Evolutionary conservation across 768 basidiomycete genomes (phyloP).

Genomic region (Mycena maculata): DNA sequence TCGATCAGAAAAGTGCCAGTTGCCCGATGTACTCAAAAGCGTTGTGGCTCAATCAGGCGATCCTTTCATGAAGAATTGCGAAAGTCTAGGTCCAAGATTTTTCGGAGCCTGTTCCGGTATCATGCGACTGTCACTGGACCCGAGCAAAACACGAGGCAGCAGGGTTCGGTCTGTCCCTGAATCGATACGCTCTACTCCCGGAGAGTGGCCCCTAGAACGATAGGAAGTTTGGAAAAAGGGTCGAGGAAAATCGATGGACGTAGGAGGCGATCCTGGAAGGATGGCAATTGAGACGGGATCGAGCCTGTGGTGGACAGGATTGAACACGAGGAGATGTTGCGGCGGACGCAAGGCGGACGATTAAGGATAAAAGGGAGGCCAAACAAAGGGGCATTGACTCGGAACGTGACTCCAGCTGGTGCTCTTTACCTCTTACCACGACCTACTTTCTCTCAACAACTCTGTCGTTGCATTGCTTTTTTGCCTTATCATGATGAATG

Average conservation of each 20-base stretch:
- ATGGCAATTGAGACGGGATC: conserved; percentile 12
- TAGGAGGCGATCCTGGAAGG: neutral
- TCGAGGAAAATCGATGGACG: neutral
- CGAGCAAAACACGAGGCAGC: conserved; percentile 3
- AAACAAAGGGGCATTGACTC: neutral
- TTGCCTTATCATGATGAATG: conserved; percentile 10
- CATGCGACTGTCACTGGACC: neutral
- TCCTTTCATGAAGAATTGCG: neutral
- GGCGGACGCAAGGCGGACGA: neutral
- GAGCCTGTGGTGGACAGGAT: neutral
- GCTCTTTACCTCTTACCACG: conserved; percentile 29
- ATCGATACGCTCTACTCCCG: neutral
- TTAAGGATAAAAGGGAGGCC: neutral
- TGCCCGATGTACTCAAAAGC: neutral
- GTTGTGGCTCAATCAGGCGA: neutral
- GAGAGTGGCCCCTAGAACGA: neutral
- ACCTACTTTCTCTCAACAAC: conserved; percentile 16
- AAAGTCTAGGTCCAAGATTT: neutral
- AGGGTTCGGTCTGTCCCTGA: neutral
- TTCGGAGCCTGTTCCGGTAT: neutral
- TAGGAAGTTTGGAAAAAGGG: neutral
- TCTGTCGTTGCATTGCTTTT: conserved; percentile 18
- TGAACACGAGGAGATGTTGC: conserved; percentile 16
- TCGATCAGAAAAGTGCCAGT: neutral
- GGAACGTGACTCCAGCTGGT: neutral